Base-by-base conservation (phyloP, 164 flowering plant genomes). In the Vitis rotundifolia region DNA sequence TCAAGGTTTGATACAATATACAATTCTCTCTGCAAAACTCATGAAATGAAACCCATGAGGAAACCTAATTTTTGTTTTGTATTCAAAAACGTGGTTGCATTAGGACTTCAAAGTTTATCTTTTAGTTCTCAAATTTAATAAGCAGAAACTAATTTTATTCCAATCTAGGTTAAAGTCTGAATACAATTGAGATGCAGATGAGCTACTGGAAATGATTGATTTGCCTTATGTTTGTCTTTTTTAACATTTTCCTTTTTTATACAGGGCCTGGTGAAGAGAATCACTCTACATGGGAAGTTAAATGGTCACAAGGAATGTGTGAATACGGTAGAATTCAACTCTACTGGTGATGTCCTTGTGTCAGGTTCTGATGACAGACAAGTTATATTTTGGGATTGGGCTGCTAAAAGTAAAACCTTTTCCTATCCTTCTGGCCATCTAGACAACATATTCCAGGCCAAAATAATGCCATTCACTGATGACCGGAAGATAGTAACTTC, bases 311-410 rank as follows among this genome's bases (percentile, higher is more conserved):
- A 73, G 11, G 96, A 91, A 50, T 87, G 91, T 73, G 93, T 91
- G 18, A 91, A 91, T 68, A 68, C 90, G 6, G 82, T 87, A 28
- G 82, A 77, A 63, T 91, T 91, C 77, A 91, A 84, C 76, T 79
- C 87, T 29, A 67, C 81, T 26, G 93, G 96, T 57, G 89, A 91
- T 15, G 26, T 77, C 52, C 86, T 91, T 52, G 86, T 86, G 29
- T 87, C 96, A 1, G 96, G 96, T 64, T 91, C 91, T 67, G 96
- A 87, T 81, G 93, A 89, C 75, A 77, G 55, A 68, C 76, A 80
- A 58, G 78, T 91, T 22, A 86, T 77, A 53, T 75, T 87, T 37
- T 91, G 96, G 96, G 71, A 89, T 51, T 86, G 93, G 89, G 73
- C 74, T 31, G 63, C 80, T 22, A 73, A 75, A 22, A 80, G 26